Base-by-base conservation (phyloP, 1,284 basidiomycete species). In the Leucoagaricus sp. region DNA sequence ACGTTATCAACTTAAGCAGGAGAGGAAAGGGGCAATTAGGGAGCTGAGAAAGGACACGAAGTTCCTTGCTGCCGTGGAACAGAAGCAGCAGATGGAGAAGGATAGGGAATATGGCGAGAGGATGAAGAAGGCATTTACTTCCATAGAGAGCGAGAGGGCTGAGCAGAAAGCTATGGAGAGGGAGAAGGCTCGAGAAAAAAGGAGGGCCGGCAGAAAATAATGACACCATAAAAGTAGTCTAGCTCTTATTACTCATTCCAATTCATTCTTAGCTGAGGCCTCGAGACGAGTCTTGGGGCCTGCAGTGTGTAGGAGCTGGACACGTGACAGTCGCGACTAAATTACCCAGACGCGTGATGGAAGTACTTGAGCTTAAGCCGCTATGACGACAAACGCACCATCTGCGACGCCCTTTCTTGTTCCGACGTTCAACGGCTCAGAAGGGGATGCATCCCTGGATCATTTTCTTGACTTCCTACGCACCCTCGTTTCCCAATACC, bases 21-120 rank as follows among this genome's bases (percentile, higher is more conserved):
- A 99, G 77, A 82, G 85, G 69, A 99, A 98, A 79, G 96, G 97
- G 31, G 97, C 97, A 1, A 94, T 99, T 60, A 83, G 96, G 55
- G 97, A 99, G 69, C 79, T 99, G 57, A 86, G 97, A 60, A 97
- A 97, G 78, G 97, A 99, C 71, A 89, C 93, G 60, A 83, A 85
- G 60, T 99, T 98, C 84, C 79, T 99, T 71, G 95, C 97, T 9
- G 81, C 82, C 48, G 93, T 95, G 67, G 86, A 93, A 67, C 88
- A 93, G 65, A 85, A 87, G 74, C 87, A 89, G 69, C 91, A 94
- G 73, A 80, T 82, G 68, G 87, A 89, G 72, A 94, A 94, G 78
- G 96, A 98, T 67, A 76, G 69, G 59, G 75, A 73, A 31, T 98
- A 95, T 73, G 83, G 84, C 65, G 80, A 87, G 57, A 84, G 83